Evolutionary conservation across 495 filamentous ascomycete genomes (phyloP).

Genomic region (Symbiotaphrina buchneri): DNA sequence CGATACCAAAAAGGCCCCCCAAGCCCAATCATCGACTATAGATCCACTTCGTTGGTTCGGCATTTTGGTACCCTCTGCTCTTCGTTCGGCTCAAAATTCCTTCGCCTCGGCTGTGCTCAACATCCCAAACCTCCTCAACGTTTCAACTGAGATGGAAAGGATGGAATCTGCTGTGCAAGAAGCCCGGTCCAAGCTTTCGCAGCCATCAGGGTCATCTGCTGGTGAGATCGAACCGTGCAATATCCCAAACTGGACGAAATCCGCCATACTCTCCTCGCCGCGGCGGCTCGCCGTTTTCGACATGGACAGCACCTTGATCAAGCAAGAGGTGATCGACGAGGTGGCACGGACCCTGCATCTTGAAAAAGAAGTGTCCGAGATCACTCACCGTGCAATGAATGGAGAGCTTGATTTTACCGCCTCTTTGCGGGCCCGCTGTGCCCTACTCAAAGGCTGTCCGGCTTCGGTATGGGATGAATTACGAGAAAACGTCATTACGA

Average conservation of each 20-base stretch:
- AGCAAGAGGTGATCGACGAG: slow-evolving; percentile 91
- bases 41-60: slow-evolving; percentile 23
- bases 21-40: not conserved
- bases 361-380: slow-evolving; percentile 44
- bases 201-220: no score
- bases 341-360: slow-evolving; percentile 65
- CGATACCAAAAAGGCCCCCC: not conserved
- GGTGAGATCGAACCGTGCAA: no score
- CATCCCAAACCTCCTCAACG: slow-evolving; percentile 8
- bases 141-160: slow-evolving; percentile 10
- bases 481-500: slow-evolving; percentile 42
- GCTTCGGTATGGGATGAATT: slow-evolving; percentile 65
- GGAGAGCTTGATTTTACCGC: slow-evolving; percentile 87
- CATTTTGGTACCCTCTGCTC: slow-evolving; percentile 18
- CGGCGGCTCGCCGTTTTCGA: slow-evolving; percentile 79
- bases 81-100: slow-evolving; percentile 14
- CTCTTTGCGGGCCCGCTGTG: slow-evolving; percentile 55
- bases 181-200: no score
- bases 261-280: no score
- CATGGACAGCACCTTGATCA: slow-evolving; percentile 93
- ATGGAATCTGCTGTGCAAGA: no score
- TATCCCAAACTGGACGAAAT: no score
- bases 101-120: slow-evolving; percentile 13
- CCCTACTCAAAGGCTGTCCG: slow-evolving; percentile 57
- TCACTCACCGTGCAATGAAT: slow-evolving; percentile 85